Evolutionary conservation across 495 filamentous ascomycete genomes (phyloP), one percentile per base, ranked within the genome.

Genomic region (Penicillium maclennaniae): DNA sequence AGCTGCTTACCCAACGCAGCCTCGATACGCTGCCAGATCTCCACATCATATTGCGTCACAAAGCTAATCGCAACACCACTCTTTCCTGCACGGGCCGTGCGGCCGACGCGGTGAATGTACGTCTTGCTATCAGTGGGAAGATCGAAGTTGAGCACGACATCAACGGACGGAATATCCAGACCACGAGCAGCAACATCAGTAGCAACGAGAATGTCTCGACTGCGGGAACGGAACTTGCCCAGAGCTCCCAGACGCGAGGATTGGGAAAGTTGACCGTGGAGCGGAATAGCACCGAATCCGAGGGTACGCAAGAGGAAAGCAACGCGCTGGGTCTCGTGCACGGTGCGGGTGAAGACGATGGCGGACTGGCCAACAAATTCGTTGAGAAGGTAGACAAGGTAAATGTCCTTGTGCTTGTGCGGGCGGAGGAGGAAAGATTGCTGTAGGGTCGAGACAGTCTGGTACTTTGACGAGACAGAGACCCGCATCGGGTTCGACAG

Each of bases 101-200:
- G 86, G 7, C 93, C 93, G 3, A 97, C 92, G 38, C 93, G 84
- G 66, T 98, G 93, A 46, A 98, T 88, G 61, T 97, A 98, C 0
- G 90, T 96, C 69, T 96, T 93, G 61, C 83, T 86, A 55, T 92
- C 89, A 14, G 76, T 75, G 0, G 89, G 88, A 7, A 96, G 72
- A 62, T 97, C 92, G 54, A 83, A 88, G 67, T 97, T 96, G 47
- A 98, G 59, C 4, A 98, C 91, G 0, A 91, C 70, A 54, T 96
- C 92, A 4, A 98, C 93, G 42, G 83, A 84, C 19, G 92, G 91
- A 53, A 97, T 95, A 81, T 98, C 93, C 7, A 98, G 79, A 75
- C 93, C 93, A 61, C 93, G 82, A 8, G 93, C 90, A 4, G 95
- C 93, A 23, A 97, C 91, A 64, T 97, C 93, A 0, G 92, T 97